Percentiles rank a stretch among this genome's conserved stretches.
These are phyloP conservation scores for Yarrowia porcina DNA, from an alignment of 805 yeast species.

Conservation along the genomic window DNA sequence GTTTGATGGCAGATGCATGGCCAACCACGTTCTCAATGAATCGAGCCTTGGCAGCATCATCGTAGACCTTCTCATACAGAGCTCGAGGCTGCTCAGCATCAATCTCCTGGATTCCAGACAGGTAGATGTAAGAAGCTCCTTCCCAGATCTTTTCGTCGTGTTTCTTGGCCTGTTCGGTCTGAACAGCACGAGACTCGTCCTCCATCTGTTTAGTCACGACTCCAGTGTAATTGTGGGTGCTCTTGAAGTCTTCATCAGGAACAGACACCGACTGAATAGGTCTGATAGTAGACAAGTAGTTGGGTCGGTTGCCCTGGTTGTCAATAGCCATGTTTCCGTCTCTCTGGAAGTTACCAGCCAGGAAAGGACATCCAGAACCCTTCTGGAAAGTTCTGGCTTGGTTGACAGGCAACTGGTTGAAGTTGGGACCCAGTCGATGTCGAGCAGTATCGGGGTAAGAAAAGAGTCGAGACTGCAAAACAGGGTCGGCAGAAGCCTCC, in stretches of 20 bases:
- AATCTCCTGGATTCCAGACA: slow-evolving; percentile 12
- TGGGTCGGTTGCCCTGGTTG: slow-evolving; percentile 23
- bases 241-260: slow-evolving; percentile 16
- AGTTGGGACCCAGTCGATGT: slow-evolving; percentile 72
- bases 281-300: slow-evolving; percentile 17
- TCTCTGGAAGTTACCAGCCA: slow-evolving; percentile 18
- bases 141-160: slow-evolving; percentile 25
- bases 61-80: slow-evolving; percentile 16
- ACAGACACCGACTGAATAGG: slow-evolving; percentile 19
- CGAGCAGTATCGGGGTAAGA: slow-evolving; percentile 85
- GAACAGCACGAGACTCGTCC: background rate
- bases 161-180: slow-evolving; percentile 10
- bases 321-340: background rate
- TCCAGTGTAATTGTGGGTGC: slow-evolving; percentile 15
- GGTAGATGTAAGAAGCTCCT: slow-evolving; percentile 13
- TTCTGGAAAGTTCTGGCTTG: slow-evolving; percentile 10
- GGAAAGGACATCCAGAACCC: slow-evolving; percentile 23
- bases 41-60: slow-evolving; percentile 17
- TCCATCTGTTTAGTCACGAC: slow-evolving; percentile 14
- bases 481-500: slow-evolving; percentile 82
- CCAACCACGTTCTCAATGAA: slow-evolving; percentile 17
- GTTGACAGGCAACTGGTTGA: slow-evolving; percentile 79
- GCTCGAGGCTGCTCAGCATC: slow-evolving; percentile 23
- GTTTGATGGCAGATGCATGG: slow-evolving; percentile 6
- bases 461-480: slow-evolving; percentile 74